These are phyloP conservation scores for Lipomyces yamadae DNA, from an alignment of 805 yeast species.

Conservation along the genomic window DNA sequence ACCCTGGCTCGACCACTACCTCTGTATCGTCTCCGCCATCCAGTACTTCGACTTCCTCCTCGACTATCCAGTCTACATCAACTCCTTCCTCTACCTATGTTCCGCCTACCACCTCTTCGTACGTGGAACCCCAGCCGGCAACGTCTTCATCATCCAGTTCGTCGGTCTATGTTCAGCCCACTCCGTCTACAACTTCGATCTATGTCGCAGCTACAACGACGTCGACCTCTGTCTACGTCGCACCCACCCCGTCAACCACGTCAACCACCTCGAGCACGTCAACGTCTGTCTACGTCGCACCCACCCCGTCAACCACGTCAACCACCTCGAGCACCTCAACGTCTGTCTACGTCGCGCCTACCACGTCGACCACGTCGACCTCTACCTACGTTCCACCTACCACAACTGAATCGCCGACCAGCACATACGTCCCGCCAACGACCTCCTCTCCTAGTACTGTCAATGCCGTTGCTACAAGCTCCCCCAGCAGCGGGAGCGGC, in stretches of 20 bases:
- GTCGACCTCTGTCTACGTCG: slow-evolving; percentile 12
- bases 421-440: slow-evolving; percentile 18
- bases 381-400: slow-evolving; percentile 27
- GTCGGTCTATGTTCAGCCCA: slow-evolving; percentile 12
- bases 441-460: slow-evolving; percentile 13
- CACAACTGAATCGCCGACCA: slow-evolving; percentile 19
- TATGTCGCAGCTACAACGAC: slow-evolving; percentile 5
- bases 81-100: slow-evolving; percentile 22
- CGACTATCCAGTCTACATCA: slow-evolving; percentile 10
- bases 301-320: slow-evolving; percentile 9
- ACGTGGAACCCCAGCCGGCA: slow-evolving; percentile 3
- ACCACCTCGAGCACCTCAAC: background rate
- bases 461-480: slow-evolving; percentile 28
- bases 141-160: slow-evolving; percentile 14
- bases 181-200: slow-evolving; percentile 4
- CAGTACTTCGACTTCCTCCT: slow-evolving; percentile 20
- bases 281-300: slow-evolving; percentile 8
- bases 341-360: slow-evolving; percentile 6
- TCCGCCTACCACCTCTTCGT: slow-evolving; percentile 19
- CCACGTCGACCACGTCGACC: background rate
- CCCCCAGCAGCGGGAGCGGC: slow-evolving; percentile 35
- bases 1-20: background rate
- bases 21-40: slow-evolving; percentile 8
- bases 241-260: slow-evolving; percentile 11
- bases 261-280: background rate